These are phyloP conservation scores for Monosporascus sp. DNA, from an alignment of 2,329 filamentous ascomycete genomes.

Conservation along the genomic window DNA sequence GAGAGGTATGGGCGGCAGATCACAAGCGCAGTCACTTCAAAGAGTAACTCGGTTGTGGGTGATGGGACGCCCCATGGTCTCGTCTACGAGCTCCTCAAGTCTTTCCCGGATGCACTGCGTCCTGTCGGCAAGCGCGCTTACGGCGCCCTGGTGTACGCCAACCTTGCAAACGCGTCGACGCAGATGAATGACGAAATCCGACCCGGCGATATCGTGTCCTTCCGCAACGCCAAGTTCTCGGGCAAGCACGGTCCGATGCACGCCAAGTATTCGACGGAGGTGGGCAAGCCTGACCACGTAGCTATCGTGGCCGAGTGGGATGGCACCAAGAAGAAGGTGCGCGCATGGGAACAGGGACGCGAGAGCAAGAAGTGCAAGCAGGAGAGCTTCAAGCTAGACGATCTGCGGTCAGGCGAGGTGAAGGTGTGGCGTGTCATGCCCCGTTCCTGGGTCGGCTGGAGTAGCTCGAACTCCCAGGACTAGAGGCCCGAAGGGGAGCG, in stretches of 20 bases:
- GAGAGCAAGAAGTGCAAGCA: constrained; percentile 91
- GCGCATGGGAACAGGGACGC: constrained; percentile 90
- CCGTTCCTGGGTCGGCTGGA: constrained; percentile 88
- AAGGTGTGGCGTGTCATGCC: constrained; percentile 97
- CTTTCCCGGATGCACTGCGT: constrained; percentile 66
- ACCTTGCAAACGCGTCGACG: constrained; percentile 89
- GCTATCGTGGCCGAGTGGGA: constrained; percentile 95
- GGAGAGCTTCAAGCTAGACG: constrained; percentile 90
- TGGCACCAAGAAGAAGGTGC: constrained; percentile 94
- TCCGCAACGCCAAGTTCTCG: constrained; percentile 91
- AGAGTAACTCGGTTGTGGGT: constrained; percentile 75
- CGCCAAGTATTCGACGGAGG: constrained; percentile 83
- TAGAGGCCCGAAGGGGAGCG: constrained; percentile 33
- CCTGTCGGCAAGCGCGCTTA: constrained; percentile 88
- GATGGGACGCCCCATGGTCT: constrained; percentile 78
- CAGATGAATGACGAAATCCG: constrained; percentile 90
- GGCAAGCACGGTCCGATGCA: constrained; percentile 95
- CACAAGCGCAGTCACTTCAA: constrained; percentile 60
- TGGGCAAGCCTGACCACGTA: constrained; percentile 85
- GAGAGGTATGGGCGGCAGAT: constrained; percentile 76
- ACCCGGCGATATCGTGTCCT: constrained; percentile 83
- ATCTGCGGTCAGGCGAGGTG: constrained; percentile 88
- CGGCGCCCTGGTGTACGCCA: constrained; percentile 88
- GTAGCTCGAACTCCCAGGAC: constrained; percentile 51
- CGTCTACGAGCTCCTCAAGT: constrained; percentile 71